phyloP scores from a whole-genome alignment of 345 rosid species.

The Reutealis trisperma region DNA sequence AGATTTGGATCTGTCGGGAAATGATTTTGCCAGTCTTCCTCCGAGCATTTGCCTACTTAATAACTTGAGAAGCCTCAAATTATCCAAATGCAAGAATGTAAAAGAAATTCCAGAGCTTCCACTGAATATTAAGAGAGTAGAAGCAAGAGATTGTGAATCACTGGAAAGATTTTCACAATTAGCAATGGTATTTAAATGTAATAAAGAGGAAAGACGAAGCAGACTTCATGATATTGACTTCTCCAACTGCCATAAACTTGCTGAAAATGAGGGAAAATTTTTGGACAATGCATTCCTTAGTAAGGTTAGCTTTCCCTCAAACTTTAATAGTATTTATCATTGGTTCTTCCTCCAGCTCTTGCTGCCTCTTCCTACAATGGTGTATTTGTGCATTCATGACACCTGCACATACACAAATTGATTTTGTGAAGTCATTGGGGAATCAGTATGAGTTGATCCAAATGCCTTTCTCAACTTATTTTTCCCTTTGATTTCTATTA shows the following conservation, averaged over 20 bases:
- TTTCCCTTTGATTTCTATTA: neutral
- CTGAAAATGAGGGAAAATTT: neutral
- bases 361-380: neutral
- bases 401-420: neutral
- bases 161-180: slow-evolving; percentile 18
- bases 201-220: neutral
- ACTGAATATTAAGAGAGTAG: slow-evolving; percentile 11
- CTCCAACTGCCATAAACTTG: slow-evolving; percentile 24
- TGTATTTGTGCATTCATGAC: neutral
- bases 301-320: slow-evolving; percentile 6
- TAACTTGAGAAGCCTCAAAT: slow-evolving; percentile 12
- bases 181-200: slow-evolving; percentile 6
- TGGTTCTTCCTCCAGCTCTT: neutral
- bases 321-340: neutral
- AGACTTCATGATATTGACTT: slow-evolving; percentile 22
- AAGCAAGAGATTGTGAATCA: slow-evolving; percentile 18
- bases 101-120: slow-evolving; percentile 26
- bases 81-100: slow-evolving; percentile 20
- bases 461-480: neutral
- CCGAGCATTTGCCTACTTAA: slow-evolving; percentile 2
- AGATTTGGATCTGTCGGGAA: slow-evolving; percentile 17
- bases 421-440: neutral
- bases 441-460: neutral
- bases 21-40: slow-evolving; percentile 21
- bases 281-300: slow-evolving; percentile 3